Evolutionary conservation across 495 filamentous ascomycete species (phyloP).

Genomic region (Aspergillus sparsus): DNA sequence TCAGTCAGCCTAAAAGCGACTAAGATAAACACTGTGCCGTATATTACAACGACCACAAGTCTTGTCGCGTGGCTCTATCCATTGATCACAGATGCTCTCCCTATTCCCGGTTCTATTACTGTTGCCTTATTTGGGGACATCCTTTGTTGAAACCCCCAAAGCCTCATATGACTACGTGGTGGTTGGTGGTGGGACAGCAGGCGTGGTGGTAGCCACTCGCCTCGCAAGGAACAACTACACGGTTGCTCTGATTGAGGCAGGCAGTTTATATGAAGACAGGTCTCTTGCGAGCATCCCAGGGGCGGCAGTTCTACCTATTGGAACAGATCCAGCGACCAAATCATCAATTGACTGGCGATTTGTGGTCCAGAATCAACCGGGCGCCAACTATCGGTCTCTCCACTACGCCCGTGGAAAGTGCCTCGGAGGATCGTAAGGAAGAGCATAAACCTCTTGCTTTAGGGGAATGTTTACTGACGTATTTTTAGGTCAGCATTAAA

Average conservation of each 20-base stretch:
- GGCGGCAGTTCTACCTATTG: constrained; percentile 32
- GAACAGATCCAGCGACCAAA: constrained; percentile 18
- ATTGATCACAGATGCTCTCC: too few relatives aligned
- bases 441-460: background rate
- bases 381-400: constrained; percentile 35
- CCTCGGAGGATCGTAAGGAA: constrained; percentile 35
- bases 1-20: too few relatives aligned
- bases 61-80: too few relatives aligned
- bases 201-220: constrained; percentile 50
- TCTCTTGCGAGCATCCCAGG: constrained; percentile 33
- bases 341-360: constrained; percentile 54
- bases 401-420: constrained; percentile 43
- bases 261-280: constrained; percentile 54
- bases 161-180: constrained; percentile 52
- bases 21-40: too few relatives aligned
- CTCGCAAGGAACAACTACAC: constrained; percentile 39
- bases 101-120: too few relatives aligned
- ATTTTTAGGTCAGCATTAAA: constrained; percentile 44
- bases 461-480: background rate
- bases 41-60: too few relatives aligned
- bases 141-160: background rate
- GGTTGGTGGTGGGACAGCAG: constrained; percentile 59
- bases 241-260: constrained; percentile 59
- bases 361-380: constrained; percentile 39
- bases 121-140: too few relatives aligned